Evolutionary conservation across 257 asterid species (phyloP), one percentile per base, ranked within the genome.

Genomic region (Handroanthus guayacan): DNA sequence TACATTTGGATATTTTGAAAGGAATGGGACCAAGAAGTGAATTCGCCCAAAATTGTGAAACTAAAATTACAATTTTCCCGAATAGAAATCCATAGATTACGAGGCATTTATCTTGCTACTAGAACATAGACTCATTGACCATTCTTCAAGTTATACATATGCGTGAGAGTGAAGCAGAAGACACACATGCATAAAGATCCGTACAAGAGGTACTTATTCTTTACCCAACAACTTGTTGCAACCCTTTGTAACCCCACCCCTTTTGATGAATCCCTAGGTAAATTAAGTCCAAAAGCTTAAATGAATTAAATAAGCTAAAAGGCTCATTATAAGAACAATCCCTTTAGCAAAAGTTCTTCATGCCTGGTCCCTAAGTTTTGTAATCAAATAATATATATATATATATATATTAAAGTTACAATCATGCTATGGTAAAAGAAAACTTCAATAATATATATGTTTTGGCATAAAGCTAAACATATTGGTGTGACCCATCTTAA

Each of bases 331-430:
- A 81, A 80, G 85, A 81, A 81, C 52, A 81, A 76, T 78, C 81
- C 70, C 81, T 86, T 79, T 34, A 76, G 74, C 41, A 82, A 88
- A 82, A 79, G 85, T 41, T 68, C 74, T 75, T 58, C 87, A 79
- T 82, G 84, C 44, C 44, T 80, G 60, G 65, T 48, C 80, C 74
- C 69, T 62, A 66, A 73, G 50, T 69, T 34, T 69, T 50, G 67
- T 25, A 25, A 25, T 25, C 14, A 7, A 45, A 37, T 75, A 43
- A 70, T 41, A 41, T 41, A 39, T 39, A 39, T 39, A 39, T 39
- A 39, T 70, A 17, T 56, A 73, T 4, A 72, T 71, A 78, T 66
- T 83, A 82, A 85, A 87, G 76, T 84, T 67, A 55, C 54, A 25
- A 62, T 71, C 70, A 72, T 65, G 78, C 66, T 75, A 50, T 79